Base-by-base conservation (phyloP, 208 protist genomes). In the Tritrichomonas foetus region DNA sequence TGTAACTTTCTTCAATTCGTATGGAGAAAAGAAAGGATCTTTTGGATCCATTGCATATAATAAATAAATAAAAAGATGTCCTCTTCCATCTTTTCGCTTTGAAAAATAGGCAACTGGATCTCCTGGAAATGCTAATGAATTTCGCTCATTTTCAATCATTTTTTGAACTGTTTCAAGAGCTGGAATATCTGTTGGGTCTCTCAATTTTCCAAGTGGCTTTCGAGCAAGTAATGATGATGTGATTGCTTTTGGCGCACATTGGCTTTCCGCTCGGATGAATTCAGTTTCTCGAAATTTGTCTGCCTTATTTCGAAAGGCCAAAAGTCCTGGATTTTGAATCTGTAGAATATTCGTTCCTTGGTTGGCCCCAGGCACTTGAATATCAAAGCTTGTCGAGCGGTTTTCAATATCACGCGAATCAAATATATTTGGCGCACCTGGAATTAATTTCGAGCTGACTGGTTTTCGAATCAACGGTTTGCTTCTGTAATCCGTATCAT, bases 21-120 rank as follows among this genome's bases (percentile, higher is more conserved):
- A 89, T 53, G 78, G 78, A 41, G 44, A 53, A 61, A 89, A 89
- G 8, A 27, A 14, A 13, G 78, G 78, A 89, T 89, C 78, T 53
- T 89, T 44, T 20, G 16, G 41, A 89, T 89, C 47, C 20, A 11
- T 0, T 57, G 44, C 27, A 89, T 89, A 89, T 39, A 61, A 39
- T 53, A 89, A 57, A 89, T 89, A 89, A 57, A 89, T 89, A 50
- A 89, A 89, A 53, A 25, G 25, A 89, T 89, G 78, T 39, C 78
- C 78, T 8, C 78, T 8, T 33, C 78, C 78, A 61, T 89, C 78
- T 39, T 57, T 89, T 89, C 78, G 44, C 30, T 89, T 89, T 1
- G 78, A 89, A 50, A 89, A 89, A 49, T 89, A 89, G 16, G 78
- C 41, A 14, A 89, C 27, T 30, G 47, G 47, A 57, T 89, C 78